phyloP scores from a whole-genome alignment of 768 basidiomycete genomes.

The Boletus subcaerulescens region DNA sequence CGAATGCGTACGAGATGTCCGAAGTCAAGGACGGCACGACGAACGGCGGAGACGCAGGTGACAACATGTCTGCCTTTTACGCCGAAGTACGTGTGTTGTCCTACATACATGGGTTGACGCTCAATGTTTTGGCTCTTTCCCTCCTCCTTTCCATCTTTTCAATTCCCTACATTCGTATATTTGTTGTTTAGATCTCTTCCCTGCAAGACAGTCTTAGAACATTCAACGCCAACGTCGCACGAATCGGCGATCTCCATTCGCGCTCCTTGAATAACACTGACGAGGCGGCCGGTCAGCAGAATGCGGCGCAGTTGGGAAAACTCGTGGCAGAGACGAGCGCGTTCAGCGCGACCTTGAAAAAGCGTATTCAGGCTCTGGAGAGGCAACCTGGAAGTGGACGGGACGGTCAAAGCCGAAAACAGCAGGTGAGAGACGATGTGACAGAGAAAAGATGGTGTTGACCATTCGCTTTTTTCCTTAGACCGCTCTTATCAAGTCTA shows the following conservation, averaged over 20 bases:
- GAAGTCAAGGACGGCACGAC: slow-evolving; percentile 60
- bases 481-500: slow-evolving; percentile 64
- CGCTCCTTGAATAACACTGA: slow-evolving; percentile 76
- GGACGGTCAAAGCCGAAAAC: slow-evolving; percentile 71
- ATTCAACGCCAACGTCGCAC: slow-evolving; percentile 67
- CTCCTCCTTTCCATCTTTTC: neutral
- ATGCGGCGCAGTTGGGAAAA: slow-evolving; percentile 60
- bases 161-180: neutral
- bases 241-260: slow-evolving; percentile 71
- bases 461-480: slow-evolving; percentile 25
- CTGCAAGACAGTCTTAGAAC: slow-evolving; percentile 67
- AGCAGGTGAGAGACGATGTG: slow-evolving; percentile 51
- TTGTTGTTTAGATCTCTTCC: slow-evolving; percentile 55
- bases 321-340: slow-evolving; percentile 71
- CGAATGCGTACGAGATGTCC: slow-evolving; percentile 71
- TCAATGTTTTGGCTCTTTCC: neutral
- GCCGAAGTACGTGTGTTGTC: slow-evolving; percentile 52
- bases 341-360: slow-evolving; percentile 66
- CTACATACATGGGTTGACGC: neutral
- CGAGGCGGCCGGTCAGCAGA: slow-evolving; percentile 59
- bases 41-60: slow-evolving; percentile 45
- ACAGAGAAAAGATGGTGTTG: slow-evolving; percentile 5
- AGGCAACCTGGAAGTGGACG: slow-evolving; percentile 59
- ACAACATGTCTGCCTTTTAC: slow-evolving; percentile 70
- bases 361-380: slow-evolving; percentile 69